Base-by-base conservation (phyloP, 371 early-diverging fungal species). In the Neoconidiobolus thromboides region DNA sequence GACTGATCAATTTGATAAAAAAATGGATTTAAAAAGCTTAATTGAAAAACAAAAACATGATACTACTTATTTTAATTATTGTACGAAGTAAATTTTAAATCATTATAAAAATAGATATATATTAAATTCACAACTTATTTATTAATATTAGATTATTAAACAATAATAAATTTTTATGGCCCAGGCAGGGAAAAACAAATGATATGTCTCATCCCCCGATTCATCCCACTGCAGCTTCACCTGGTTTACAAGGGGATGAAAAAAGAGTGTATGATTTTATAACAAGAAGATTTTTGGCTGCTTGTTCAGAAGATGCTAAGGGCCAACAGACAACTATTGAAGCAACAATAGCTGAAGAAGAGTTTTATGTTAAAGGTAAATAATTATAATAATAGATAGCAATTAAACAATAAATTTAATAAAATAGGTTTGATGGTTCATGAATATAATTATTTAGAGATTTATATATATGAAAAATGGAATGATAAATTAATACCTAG, bases 161-260 rank as follows among this genome's bases (percentile, higher is more conserved):
- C 60, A 89, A 87, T 26, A 26, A 26, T 3, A 80, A 80, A 39
- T 93, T 93, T 67, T 65, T 73, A 62, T 59, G 65, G 54, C 99
- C 99, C 0, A 75, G 97, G 59, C 77, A 71, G 41, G 99, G 99
- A 1, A 81, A 77, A 48, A 82, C 93, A 65, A 90, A 96, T 65
- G 99, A 99, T 72, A 84, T 93, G 66, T 99, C 99, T 0, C 99
- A 99, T 83, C 96, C 96, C 4, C 99, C 99, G 0, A 99, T 99
- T 64, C 99, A 99, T 70, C 99, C 99, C 1, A 84, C 91, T 0
- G 82, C 76, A 15, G 76, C 76, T 26, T 82, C 81, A 2, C 58
- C 63, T 6, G 77, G 71, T 12, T 71, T 97, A 40, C 66, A 66
- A 0, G 87, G 85, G 1, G 80, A 90, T 41, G 85, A 90, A 3